Evolutionary conservation across 176 grass and related monocot species (phyloP).

Genomic region (Saccharum officinarum): DNA sequence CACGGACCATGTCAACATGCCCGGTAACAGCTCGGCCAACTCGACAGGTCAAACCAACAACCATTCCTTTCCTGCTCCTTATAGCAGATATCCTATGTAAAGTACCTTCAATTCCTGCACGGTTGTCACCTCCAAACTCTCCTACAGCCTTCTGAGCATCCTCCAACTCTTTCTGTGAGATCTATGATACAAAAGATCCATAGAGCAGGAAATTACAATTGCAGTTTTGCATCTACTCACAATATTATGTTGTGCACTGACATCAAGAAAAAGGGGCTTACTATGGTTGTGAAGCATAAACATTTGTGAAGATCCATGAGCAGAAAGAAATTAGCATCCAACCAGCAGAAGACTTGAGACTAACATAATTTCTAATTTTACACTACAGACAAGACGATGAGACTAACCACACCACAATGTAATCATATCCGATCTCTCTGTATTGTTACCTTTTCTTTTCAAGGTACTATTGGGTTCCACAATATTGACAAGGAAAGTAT

Average conservation of each 20-base stretch:
- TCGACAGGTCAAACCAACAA: constrained; percentile 94
- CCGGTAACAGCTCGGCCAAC: constrained; percentile 88
- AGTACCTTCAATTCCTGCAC: constrained; percentile 93
- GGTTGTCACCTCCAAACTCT: constrained; percentile 96
- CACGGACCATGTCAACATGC: constrained; percentile 91
- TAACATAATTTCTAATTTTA: not conserved
- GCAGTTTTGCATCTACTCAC: not conserved
- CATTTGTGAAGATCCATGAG: not conserved
- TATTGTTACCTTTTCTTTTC: not conserved
- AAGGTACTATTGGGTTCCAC: not conserved
- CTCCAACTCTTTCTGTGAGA: constrained; percentile 86
- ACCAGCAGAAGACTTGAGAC: not conserved
- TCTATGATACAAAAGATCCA: constrained; percentile 42
- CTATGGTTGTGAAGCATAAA: not conserved
- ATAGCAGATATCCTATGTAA: constrained; percentile 98
- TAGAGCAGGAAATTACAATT: constrained; percentile 20
- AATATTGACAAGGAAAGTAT: not conserved
- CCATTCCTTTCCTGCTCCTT: constrained; percentile 93
- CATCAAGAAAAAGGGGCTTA: not conserved
- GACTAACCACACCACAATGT: not conserved
- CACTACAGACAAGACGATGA: not conserved
- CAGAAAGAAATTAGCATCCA: constrained; percentile 3
- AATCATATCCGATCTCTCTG: not conserved
- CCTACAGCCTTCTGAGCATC: constrained; percentile 80
- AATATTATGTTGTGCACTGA: not conserved